phyloP scores from a whole-genome alignment of 2,329 filamentous ascomycete species.

The Penicillium sp. region DNA sequence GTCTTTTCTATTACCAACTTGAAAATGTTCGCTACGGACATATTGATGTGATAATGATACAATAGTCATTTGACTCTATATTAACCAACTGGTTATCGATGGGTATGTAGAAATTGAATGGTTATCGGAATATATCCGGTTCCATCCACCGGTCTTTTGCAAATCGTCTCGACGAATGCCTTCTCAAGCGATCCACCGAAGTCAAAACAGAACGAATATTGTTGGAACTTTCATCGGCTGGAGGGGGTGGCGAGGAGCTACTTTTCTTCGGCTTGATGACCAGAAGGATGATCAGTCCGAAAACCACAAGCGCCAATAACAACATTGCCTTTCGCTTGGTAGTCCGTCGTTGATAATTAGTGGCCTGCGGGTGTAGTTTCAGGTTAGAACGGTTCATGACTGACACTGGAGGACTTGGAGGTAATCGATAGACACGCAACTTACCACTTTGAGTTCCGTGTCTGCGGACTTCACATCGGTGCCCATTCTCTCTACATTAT shows the following conservation, averaged over 20 bases:
- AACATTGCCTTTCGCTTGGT: conserved; percentile 93
- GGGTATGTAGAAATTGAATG: conserved; percentile 6
- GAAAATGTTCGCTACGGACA: too few relatives aligned
- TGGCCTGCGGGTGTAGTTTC: conserved; percentile 55
- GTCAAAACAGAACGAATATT: conserved; percentile 26
- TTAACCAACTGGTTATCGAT: conserved; percentile 29
- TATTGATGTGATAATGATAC: background rate
- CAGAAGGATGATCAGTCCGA: conserved; percentile 83
- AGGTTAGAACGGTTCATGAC: background rate
- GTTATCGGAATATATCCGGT: conserved; percentile 41
- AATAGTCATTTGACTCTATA: conserved; percentile 2
- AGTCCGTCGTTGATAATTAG: conserved; percentile 83
- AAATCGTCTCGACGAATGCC: conserved; percentile 28
- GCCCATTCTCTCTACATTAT: conserved; percentile 96
- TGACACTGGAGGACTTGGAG: background rate
- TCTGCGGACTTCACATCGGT: conserved; percentile 90
- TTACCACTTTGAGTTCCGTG: conserved; percentile 80
- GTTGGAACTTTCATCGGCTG: conserved; percentile 30
- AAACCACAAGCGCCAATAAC: conserved; percentile 80
- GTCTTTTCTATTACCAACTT: background rate
- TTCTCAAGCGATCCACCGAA: conserved; percentile 26
- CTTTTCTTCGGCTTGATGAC: conserved; percentile 73
- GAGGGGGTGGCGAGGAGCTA: conserved; percentile 23
- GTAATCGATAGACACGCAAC: conserved; percentile 20
- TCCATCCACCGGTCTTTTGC: conserved; percentile 38